Conservation (phyloP, 2,329 filamentous ascomycete species). For the Cercospora sesami region DNA sequence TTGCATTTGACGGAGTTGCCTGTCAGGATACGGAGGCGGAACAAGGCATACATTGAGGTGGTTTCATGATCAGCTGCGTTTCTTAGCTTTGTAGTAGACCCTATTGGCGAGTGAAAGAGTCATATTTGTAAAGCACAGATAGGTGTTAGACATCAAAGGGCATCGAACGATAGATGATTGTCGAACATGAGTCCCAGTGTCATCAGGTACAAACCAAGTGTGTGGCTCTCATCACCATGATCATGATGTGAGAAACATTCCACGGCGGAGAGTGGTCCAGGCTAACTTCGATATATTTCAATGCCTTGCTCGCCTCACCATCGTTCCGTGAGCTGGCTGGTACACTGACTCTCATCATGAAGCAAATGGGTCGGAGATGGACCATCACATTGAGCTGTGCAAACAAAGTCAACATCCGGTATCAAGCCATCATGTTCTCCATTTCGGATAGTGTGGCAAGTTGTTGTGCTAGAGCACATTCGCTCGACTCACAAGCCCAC, state of each 20-base stretch:
- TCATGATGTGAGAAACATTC: neutral
- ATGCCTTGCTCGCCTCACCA: too few species aligned
- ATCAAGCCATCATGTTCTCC: neutral
- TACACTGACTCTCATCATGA: too few species aligned
- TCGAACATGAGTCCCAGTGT: neutral
- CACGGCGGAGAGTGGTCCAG: neutral
- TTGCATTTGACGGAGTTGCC: constrained; percentile 42
- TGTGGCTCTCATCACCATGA: neutral
- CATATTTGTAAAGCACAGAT: neutral
- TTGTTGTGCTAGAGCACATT: neutral
- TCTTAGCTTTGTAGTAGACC: neutral
- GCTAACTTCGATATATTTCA: neutral
- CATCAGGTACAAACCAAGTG: neutral
- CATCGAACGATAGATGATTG: neutral
- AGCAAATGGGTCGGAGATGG: neutral
- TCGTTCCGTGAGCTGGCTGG: too few species aligned
- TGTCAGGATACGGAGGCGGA: constrained; percentile 42
- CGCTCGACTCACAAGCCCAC: neutral
- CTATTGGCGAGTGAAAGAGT: neutral
- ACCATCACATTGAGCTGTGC: neutral
- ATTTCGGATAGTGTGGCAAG: neutral
- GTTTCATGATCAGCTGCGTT: neutral
- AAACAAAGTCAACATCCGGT: neutral
- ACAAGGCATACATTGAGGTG: neutral
- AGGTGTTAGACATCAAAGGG: neutral